Percentiles rank a stretch among this genome's conserved stretches.
phyloP scores from a whole-genome alignment of 2,329 filamentous ascomycete species.

The Tolypocladium tundrense region DNA sequence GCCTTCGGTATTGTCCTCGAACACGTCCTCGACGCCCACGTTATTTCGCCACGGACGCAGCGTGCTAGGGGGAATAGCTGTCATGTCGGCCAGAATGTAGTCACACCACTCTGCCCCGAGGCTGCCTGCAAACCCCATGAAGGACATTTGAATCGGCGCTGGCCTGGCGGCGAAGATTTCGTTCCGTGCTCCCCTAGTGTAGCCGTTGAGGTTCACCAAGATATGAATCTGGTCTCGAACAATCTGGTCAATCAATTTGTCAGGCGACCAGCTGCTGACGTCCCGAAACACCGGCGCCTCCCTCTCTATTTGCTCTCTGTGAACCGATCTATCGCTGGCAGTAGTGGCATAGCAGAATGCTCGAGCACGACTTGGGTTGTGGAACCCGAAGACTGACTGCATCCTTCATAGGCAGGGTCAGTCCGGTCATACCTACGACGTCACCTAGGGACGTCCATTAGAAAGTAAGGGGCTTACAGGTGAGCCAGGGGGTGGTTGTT shows the following conservation, averaged over 20 bases:
- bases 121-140: conserved; percentile 97
- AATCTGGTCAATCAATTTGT: conserved; percentile 78
- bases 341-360: conserved; percentile 97
- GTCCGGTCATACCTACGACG: not conserved
- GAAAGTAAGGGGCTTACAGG: conserved; percentile 40
- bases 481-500: conserved; percentile 97
- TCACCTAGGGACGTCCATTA: not conserved
- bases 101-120: conserved; percentile 98
- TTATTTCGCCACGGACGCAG: conserved; percentile 72
- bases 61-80: conserved; percentile 73
- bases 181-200: conserved; percentile 91
- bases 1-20: conserved; percentile 54
- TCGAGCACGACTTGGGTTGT: conserved; percentile 61
- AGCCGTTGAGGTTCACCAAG: conserved; percentile 94
- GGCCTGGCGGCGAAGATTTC: conserved; percentile 94
- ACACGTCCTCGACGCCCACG: conserved; percentile 60
- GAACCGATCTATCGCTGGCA: conserved; percentile 74
- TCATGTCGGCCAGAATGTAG: conserved; percentile 84
- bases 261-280: conserved; percentile 75
- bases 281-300: conserved; percentile 89
- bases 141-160: conserved; percentile 96
- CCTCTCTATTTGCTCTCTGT: conserved; percentile 84
- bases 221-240: conserved; percentile 84
- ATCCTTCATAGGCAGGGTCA: conserved; percentile 43
- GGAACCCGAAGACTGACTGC: conserved; percentile 96